Evolutionary conservation across 2,329 filamentous ascomycete species (phyloP).

Genomic region (Zasmidium angulare): DNA sequence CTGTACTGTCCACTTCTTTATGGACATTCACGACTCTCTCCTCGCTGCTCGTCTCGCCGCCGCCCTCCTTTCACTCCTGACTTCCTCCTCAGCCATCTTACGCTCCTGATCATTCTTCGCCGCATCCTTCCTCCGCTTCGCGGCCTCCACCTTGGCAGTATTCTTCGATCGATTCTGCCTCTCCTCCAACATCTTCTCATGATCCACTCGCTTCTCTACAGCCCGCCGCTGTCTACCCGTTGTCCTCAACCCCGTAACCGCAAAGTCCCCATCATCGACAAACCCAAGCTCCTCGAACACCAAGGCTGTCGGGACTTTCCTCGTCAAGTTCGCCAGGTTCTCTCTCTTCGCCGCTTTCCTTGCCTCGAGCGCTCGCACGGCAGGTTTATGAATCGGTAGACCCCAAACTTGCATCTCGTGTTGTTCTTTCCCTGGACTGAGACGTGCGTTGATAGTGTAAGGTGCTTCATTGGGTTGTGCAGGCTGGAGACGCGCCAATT

Average conservation of each 20-base stretch:
- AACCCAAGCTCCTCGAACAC: background rate
- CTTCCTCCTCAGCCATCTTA: background rate
- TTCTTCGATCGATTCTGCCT: background rate
- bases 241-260: background rate
- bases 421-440: background rate
- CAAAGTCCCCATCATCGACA: background rate
- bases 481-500: background rate
- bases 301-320: background rate
- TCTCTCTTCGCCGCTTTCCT: background rate
- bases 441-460: background rate
- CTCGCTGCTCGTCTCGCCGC: too few relatives aligned
- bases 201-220: background rate
- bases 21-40: too few relatives aligned
- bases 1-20: too few relatives aligned
- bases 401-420: background rate
- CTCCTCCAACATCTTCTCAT: background rate
- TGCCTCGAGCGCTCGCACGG: background rate
- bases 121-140: background rate
- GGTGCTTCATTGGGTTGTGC: background rate
- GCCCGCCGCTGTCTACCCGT: background rate
- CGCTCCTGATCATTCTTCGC: background rate
- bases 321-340: background rate
- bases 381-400: background rate
- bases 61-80: too few relatives aligned
- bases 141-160: background rate